Evolutionary conservation across 2,329 filamentous ascomycete genomes (phyloP).

Genomic region (Calonectria montana): DNA sequence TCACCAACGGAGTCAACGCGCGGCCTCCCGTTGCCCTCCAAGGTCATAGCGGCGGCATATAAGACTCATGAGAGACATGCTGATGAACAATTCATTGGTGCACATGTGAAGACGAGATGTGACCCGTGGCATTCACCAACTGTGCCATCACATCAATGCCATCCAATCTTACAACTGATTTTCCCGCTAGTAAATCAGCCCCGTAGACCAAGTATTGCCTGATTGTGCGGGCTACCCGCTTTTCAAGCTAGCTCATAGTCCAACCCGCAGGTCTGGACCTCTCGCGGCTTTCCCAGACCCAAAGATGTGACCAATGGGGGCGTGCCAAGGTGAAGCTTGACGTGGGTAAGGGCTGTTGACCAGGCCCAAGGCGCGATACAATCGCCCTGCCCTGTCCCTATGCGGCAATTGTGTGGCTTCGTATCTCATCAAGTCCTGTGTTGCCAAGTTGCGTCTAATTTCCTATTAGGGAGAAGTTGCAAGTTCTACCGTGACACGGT

Average conservation of each 20-base stretch:
- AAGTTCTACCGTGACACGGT: background rate
- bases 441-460: slow-evolving; percentile 7
- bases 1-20: slow-evolving; percentile 12
- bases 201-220: background rate
- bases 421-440: background rate
- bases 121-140: background rate
- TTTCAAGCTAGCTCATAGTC: slow-evolving; percentile 12
- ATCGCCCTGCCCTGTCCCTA: background rate
- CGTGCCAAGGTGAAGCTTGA: slow-evolving; percentile 17
- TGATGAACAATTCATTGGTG: background rate
- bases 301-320: slow-evolving; percentile 24
- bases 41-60: slow-evolving; percentile 2
- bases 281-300: slow-evolving; percentile 34
- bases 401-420: background rate
- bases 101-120: background rate
- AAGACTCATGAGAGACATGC: slow-evolving; percentile 7
- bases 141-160: slow-evolving; percentile 4
- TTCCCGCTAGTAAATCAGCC: slow-evolving; percentile 13
- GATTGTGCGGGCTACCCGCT: slow-evolving; percentile 10
- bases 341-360: slow-evolving; percentile 29
- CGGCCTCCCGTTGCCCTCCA: background rate
- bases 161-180: slow-evolving; percentile 16
- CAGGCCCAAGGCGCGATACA: background rate
- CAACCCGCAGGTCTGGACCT: slow-evolving; percentile 36
- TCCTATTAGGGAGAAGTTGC: background rate